Conservation (phyloP, 2,329 filamentous ascomycete genomes). For the Alternaria metachromatica region DNA sequence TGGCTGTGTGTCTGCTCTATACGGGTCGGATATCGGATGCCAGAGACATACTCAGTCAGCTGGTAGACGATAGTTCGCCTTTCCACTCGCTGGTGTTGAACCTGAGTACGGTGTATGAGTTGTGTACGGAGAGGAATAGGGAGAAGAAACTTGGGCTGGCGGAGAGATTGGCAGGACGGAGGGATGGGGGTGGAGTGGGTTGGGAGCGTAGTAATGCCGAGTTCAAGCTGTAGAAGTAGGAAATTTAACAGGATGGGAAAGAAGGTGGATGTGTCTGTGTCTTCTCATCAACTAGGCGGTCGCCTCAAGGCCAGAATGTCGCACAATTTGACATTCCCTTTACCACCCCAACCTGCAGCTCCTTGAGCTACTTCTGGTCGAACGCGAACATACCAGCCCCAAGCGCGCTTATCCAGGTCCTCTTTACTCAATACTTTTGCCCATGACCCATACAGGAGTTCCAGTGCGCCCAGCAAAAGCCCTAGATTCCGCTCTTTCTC, state of each 20-base stretch:
- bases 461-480: conserved; percentile 72
- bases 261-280: too few species aligned
- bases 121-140: conserved; percentile 79
- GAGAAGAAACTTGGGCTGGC: conserved; percentile 74
- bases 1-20: conserved; percentile 85
- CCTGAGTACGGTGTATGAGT: conserved; percentile 86
- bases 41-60: conserved; percentile 67
- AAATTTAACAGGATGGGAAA: background rate
- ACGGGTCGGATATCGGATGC: conserved; percentile 72
- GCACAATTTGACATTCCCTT: conserved; percentile 70
- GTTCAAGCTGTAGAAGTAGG: conserved; percentile 69
- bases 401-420: conserved; percentile 78
- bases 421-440: conserved; percentile 63
- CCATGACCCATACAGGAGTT: conserved; percentile 79
- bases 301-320: conserved; percentile 60
- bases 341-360: conserved; percentile 81
- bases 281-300: conserved; percentile 4
- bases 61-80: conserved; percentile 63
- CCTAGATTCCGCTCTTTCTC: conserved; percentile 75
- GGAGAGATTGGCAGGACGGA: conserved; percentile 69
- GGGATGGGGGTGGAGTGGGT: conserved; percentile 60
- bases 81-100: conserved; percentile 90
- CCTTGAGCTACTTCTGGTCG: conserved; percentile 78
- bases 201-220: conserved; percentile 76
- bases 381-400: conserved; percentile 81